Evolutionary conservation across 305 asterid species (phyloP).

Genomic region (Fraxinus angustifolia): DNA sequence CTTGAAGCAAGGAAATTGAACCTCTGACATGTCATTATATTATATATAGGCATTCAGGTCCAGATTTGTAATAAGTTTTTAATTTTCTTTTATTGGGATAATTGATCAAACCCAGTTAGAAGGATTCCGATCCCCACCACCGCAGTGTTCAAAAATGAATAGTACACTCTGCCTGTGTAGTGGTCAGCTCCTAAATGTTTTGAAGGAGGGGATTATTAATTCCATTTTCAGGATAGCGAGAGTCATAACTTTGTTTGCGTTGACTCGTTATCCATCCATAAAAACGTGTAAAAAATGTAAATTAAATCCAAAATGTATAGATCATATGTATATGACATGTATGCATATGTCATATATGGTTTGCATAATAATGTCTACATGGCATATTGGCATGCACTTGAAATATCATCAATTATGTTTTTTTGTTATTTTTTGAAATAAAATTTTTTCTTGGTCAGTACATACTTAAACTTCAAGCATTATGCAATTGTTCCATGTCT

Average conservation of each 20-base stretch:
- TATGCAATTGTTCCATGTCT: background rate
- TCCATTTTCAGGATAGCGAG: background rate
- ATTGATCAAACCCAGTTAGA: background rate
- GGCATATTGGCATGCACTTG: background rate
- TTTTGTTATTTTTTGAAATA: background rate
- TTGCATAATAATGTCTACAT: background rate
- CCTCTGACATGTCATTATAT: background rate
- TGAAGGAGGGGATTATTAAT: background rate
- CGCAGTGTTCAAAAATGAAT: background rate
- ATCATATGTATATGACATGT: background rate
- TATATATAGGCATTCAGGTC: background rate
- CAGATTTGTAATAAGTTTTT: background rate
- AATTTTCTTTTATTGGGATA: background rate
- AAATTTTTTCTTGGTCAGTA: background rate
- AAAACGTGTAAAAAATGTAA: background rate
- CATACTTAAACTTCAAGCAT: background rate
- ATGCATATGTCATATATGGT: background rate
- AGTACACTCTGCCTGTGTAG: background rate
- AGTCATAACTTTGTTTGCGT: background rate
- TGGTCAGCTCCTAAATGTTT: background rate
- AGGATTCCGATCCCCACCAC: background rate
- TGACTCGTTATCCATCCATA: background rate
- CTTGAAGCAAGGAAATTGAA: background rate
- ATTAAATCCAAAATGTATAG: background rate
- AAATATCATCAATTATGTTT: background rate